Percentiles rank a stretch among this genome's conserved stretches.
phyloP scores from a whole-genome alignment of 345 rosid genomes.

The Turritis glabra region DNA sequence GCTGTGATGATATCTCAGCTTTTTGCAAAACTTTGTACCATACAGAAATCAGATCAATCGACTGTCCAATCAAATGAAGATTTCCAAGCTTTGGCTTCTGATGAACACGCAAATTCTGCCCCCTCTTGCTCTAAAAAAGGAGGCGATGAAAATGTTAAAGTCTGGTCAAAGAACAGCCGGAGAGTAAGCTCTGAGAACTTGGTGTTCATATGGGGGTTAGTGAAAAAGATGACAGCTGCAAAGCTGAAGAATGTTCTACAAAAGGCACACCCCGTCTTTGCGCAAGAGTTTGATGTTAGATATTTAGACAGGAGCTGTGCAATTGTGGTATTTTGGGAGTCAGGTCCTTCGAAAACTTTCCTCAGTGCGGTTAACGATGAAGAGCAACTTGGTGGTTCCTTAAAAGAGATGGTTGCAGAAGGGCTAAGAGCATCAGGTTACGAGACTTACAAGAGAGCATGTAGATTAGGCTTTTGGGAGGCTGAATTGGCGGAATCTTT shows the following conservation, averaged over 20 bases:
- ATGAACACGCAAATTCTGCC: conserved; percentile 41
- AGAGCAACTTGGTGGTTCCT: conserved; percentile 45
- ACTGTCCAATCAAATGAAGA: conserved; percentile 34
- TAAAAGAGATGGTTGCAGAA: conserved; percentile 67
- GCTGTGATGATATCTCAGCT: conserved; percentile 65
- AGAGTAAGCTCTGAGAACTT: conserved; percentile 62
- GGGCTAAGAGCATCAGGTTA: conserved; percentile 68
- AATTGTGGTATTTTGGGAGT: conserved; percentile 63
- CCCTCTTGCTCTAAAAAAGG: conserved; percentile 32
- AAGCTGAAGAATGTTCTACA: conserved; percentile 61
- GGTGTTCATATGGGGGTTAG: conserved; percentile 83
- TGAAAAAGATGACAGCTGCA: conserved; percentile 49
- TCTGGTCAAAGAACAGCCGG: conserved; percentile 57
- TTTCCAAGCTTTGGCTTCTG: conserved; percentile 38
- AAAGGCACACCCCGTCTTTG: conserved; percentile 53
- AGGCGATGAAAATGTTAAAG: conserved; percentile 48
- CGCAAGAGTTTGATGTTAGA: conserved; percentile 54
- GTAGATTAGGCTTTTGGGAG: conserved; percentile 70
- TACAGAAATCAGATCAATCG: conserved; percentile 48
- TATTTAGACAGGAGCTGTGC: conserved; percentile 74
- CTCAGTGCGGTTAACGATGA: conserved; percentile 47
- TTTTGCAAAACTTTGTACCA: conserved; percentile 65
- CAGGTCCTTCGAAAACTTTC: conserved; percentile 50
- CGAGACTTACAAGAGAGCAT: conserved; percentile 58
- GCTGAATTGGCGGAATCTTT: conserved; percentile 59